Percentiles rank a stretch among this genome's conserved stretches.
phyloP scores from a whole-genome alignment of 2,329 filamentous ascomycete species.

The Esteya vermicola region DNA sequence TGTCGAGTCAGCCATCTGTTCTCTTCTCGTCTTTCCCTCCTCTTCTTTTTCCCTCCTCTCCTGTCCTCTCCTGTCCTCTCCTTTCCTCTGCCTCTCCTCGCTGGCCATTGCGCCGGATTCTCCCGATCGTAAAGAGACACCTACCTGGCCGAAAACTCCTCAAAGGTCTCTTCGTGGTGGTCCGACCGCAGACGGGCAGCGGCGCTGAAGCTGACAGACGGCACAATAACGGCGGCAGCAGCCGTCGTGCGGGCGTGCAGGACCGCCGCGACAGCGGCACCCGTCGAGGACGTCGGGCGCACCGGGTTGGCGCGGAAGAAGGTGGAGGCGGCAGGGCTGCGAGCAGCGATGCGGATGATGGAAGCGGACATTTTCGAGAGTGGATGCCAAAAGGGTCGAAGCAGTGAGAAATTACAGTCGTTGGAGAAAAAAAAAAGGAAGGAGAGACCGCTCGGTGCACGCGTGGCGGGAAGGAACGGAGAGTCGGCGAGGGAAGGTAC shows the following conservation, averaged over 20 bases:
- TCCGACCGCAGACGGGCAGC: conserved; percentile 37
- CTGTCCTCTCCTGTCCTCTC: neutral
- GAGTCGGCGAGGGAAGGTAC: neutral
- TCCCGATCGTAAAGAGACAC: conserved; percentile 14
- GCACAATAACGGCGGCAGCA: conserved; percentile 30
- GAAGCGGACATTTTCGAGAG: conserved; percentile 33
- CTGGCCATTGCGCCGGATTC: neutral
- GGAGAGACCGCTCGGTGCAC: no score
- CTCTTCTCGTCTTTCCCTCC: neutral
- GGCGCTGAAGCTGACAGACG: conserved; percentile 48
- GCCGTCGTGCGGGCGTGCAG: conserved; percentile 11
- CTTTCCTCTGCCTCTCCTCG: neutral
- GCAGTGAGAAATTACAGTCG: neutral
- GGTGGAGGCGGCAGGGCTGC: conserved; percentile 46
- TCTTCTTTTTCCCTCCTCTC: no score
- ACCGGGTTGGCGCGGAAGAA: conserved; percentile 50
- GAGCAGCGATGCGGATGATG: conserved; percentile 57
- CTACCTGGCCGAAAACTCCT: conserved; percentile 97
- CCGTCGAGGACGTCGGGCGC: conserved; percentile 29
- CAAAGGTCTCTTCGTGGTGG: conserved; percentile 92
- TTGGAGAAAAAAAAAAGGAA: no score
- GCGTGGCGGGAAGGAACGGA: neutral
- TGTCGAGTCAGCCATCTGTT: conserved; percentile 24
- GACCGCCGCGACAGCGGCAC: conserved; percentile 35
- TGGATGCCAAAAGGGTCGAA: conserved; percentile 5